These are phyloP conservation scores for Aphanomyces euteiches DNA, from an alignment of 352 stramenopile genomes.

Conservation along the genomic window DNA sequence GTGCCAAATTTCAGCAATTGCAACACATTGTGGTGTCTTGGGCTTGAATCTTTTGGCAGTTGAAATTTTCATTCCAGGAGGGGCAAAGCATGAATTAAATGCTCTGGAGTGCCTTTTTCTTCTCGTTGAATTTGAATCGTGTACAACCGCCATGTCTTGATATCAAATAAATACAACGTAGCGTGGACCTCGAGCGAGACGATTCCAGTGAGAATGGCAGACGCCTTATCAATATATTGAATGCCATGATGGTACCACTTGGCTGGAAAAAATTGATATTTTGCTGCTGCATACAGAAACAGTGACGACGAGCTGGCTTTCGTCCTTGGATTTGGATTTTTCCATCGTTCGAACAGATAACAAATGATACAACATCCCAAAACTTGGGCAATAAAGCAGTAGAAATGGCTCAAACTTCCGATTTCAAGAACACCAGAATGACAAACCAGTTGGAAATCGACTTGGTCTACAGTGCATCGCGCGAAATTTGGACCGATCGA, in stretches of 20 bases:
- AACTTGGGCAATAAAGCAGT: background rate
- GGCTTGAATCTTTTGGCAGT: background rate
- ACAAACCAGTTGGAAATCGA: slow-evolving; percentile 15
- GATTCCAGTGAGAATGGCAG: background rate
- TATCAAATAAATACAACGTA: slow-evolving; percentile 10
- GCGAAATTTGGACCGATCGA: background rate
- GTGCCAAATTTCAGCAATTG: no score
- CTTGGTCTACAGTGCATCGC: slow-evolving; percentile 1
- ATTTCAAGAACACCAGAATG: slow-evolving; percentile 8
- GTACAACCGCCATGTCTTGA: slow-evolving; percentile 14
- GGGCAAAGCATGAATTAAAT: background rate
- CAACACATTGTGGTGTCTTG: background rate
- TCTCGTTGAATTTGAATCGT: background rate
- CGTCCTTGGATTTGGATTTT: background rate
- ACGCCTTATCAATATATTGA: slow-evolving; percentile 16
- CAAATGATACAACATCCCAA: background rate
- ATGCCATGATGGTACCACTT: background rate
- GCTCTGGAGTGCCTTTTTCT: background rate
- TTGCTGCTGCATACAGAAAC: slow-evolving; percentile 13
- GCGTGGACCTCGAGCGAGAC: background rate
- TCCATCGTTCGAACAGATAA: slow-evolving; percentile 5
- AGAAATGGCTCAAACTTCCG: background rate
- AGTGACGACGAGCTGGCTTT: background rate
- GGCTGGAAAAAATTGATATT: slow-evolving; percentile 4
- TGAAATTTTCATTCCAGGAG: background rate